Evolutionary conservation across 2,329 filamentous ascomycete genomes (phyloP), one percentile per base, ranked within the genome.

Genomic region (Botrytis porri): DNA sequence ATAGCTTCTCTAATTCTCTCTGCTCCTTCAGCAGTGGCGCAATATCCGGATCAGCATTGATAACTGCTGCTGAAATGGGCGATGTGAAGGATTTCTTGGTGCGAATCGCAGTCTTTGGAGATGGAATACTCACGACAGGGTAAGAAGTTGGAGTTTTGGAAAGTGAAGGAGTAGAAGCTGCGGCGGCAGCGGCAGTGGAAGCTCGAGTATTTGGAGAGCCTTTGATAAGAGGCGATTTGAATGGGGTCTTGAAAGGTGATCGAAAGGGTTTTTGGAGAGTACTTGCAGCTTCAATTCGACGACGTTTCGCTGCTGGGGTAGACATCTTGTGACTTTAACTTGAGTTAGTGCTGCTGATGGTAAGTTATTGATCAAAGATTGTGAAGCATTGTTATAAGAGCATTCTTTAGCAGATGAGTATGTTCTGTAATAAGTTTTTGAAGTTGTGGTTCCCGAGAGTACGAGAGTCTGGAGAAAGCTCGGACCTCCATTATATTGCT

Each of bases 251-350:
- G 74, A 92, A 86, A 22, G 91, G 92, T 63, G 92, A 93, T 76
- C 90, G 90, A 83, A 94, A 94, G 0, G 92, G 92, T 79, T 90
- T 92, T 75, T 87, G 86, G 65, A 93, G 86, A 10, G 87, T 86
- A n/a, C 85, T 82, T 57, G 88, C 86, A 62, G 86, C 83, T 73
- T 90, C 86, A 75, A 91, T 83, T 76, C 89, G 88, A 74, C 90
- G 89, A 67, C 89, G 88, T 83, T 93, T 93, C 73, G 84, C 84
- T 73, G 86, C 82, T 72, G 85, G 86, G 66, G 84, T 85, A 74
- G 83, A 83, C 85, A 87, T 85, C 75, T 76, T 77, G 61, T 57
- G 20, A 39, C 4, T 45, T 59, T 29, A n/a, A 48, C 61, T 45
- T 61, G 29, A 70, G 75, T 80, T 78, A 79, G 76, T 80, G 75